Base-by-base conservation (phyloP, 2,329 filamentous ascomycete species). In the Pezicula radicicola region DNA sequence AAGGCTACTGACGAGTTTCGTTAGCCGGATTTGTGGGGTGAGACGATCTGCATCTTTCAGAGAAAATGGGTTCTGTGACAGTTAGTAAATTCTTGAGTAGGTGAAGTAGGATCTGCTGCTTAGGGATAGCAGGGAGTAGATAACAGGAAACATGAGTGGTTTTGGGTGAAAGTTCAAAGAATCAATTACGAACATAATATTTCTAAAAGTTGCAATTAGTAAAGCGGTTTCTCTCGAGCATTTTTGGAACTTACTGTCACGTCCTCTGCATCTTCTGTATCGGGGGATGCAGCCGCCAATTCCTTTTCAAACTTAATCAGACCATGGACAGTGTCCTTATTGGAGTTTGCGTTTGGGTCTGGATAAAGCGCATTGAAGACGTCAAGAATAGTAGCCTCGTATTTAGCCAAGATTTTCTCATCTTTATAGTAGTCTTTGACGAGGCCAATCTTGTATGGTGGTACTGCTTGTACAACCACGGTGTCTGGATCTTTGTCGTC, bases 341-440 rank as follows among this genome's bases (percentile, higher is more conserved):
- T 55, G 25, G 55, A 42, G 52, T 58, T 56, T 15, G 55, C 50
- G 21, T 51, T 50, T 37, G 56, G 46, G 10, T 52, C 48, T 43
- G 62, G 54, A 25, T 62, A 53, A 8, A 67, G 44, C 2, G 53
- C 49, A 7, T 58, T 55, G n/a, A 65, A 50, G 27, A 65, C 54
- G 19, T 61, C 36, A 8, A 57, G 70, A 39, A 78, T 68, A 21
- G 72, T 71, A 9, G 60, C 50, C 45, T 70, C 72, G 61, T 86
- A 87, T 30, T 75, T 71, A 18, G 69, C 66, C 46, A 85, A 64
- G 40, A 81, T 70, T 46, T 77, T 66, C 28, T 75, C 72, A 55
- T 84, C 77, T 30, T 78, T 71, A 59, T 85, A 87, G 55, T 82
- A 80, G 59, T 84, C 76, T 59, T 83, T 81, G 2, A 81, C 78